These are phyloP conservation scores for Coriaria nepalensis DNA, from an alignment of 306 rosid genomes.

Conservation along the genomic window DNA sequence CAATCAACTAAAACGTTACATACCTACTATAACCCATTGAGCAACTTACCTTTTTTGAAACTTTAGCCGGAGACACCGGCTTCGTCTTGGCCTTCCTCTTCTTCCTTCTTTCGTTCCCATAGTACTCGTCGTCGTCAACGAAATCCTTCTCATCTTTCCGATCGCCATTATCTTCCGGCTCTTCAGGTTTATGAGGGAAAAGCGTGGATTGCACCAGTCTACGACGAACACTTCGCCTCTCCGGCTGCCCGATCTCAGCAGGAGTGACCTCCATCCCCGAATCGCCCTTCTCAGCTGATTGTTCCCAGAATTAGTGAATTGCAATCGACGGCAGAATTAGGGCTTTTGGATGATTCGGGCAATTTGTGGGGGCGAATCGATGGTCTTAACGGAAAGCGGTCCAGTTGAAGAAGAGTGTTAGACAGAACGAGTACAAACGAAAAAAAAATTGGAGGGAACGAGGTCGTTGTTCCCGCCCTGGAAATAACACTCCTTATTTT, in stretches of 20 bases:
- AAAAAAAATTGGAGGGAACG: conserved; percentile 26
- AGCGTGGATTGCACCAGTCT: conserved; percentile 62
- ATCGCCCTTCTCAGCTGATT: conserved; percentile 6
- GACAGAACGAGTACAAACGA: background rate
- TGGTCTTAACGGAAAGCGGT: conserved; percentile 3
- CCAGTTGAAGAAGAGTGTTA: background rate
- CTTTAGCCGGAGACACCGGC: conserved; percentile 26
- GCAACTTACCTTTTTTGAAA: conserved; percentile 35
- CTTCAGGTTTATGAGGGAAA: conserved; percentile 38
- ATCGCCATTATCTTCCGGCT: conserved; percentile 19
- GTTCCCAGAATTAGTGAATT: conserved; percentile 14
- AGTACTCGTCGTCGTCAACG: conserved; percentile 31
- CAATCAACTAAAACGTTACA: background rate
- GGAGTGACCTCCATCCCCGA: conserved; percentile 12
- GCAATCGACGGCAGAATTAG: conserved; percentile 6
- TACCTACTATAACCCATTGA: background rate
- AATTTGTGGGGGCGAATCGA: conserved; percentile 4
- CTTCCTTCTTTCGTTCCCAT: conserved; percentile 26
- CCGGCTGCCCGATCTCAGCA: conserved; percentile 9
- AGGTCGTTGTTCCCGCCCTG: conserved; percentile 25
- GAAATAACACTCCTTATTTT: too few relatives aligned
- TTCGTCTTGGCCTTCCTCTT: conserved; percentile 34
- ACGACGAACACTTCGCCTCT: conserved; percentile 21
- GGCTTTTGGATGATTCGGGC: conserved; percentile 13
- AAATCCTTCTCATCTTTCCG: conserved; percentile 15